Percentiles rank a stretch among this genome's conserved stretches.
phyloP scores from a whole-genome alignment of 352 stramenopile genomes.

The Phytophthora boehmeriae region DNA sequence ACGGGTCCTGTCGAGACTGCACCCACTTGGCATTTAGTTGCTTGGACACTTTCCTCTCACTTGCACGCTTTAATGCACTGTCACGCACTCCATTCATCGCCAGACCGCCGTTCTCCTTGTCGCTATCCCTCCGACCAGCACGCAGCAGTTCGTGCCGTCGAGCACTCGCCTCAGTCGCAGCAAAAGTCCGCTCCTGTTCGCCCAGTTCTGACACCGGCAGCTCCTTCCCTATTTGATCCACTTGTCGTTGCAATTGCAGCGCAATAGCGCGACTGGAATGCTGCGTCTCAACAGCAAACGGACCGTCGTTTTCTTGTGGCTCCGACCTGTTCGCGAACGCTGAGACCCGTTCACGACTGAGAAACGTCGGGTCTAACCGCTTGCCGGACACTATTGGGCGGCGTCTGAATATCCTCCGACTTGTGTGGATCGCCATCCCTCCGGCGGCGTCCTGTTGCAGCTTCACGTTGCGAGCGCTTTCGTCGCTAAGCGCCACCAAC shows the following conservation, averaged over 20 bases:
- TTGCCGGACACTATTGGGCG: conserved; percentile 24
- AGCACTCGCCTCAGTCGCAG: conserved; percentile 63
- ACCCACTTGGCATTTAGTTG: conserved; percentile 72
- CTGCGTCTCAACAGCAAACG: conserved; percentile 31
- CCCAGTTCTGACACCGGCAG: conserved; percentile 19
- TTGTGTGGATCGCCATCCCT: conserved; percentile 25
- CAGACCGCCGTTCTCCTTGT: conserved; percentile 9
- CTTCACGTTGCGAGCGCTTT: conserved; percentile 32
- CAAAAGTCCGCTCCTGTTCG: conserved; percentile 41
- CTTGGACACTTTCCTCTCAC: conserved; percentile 65
- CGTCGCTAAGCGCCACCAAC: conserved; percentile 36
- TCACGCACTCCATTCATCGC: conserved; percentile 7
- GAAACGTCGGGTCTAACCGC: conserved; percentile 59
- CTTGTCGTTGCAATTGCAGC: conserved; percentile 36
- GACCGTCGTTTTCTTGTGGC: conserved; percentile 11
- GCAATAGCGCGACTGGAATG: conserved; percentile 53
- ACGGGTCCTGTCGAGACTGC: conserved; percentile 50
- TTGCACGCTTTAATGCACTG: conserved; percentile 47
- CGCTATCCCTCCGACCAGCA: conserved; percentile 18
- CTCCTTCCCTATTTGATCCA: conserved; percentile 14
- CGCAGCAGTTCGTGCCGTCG: conserved; percentile 28
- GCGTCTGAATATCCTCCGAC: conserved; percentile 13
- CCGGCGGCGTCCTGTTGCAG: conserved; percentile 13
- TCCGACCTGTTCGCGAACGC: conserved; percentile 38
- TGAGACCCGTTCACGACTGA: conserved; percentile 47